Evolutionary conservation across 1,284 basidiomycete genomes (phyloP), one percentile per base, ranked within the genome.

Genomic region (Puccinia hordei): DNA sequence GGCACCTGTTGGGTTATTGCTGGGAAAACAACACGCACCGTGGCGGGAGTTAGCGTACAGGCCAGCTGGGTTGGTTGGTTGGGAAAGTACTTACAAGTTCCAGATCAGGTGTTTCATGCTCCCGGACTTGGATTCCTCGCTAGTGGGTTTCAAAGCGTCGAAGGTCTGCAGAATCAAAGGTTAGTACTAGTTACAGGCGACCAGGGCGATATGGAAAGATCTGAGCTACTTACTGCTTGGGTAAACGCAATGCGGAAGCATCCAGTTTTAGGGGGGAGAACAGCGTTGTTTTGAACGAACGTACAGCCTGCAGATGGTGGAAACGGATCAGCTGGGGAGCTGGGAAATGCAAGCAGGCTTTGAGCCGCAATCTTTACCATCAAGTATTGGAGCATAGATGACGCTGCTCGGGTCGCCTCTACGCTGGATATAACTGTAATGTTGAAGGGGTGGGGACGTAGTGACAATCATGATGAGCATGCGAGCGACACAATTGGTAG

Each of bases 21-120:
- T 55, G 53, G 5, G 53, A 12, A 24, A 41, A 41, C 6, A 41
- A 41, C 38, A 12, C 38, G 38, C 4, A 41, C 38, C 6, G 12
- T 41, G 12, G 12, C 12, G 38, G 6, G 12, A 12, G 38, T 55
- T 4, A 55, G 53, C 24, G 10, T 24, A 5, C n/a, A 19, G n/a
- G n/a, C 53, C 5, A 24, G 22, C n/a, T n/a, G n/a, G n/a, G 8
- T 24, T 55, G 5, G 53, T 24, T 24, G 22, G 53, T 55, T 12
- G 19, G 24, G 24, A 55, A n/a, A 55, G 53, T 55, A 12, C 53
- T 55, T 55, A 72, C 69, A 72, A 72, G n/a, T 53, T 38, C 69
- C 69, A 72, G 24, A 33, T 10, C 22, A 72, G 12, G 30, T 51
- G 46, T n/a, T 33, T 10, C 10, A 72, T 46, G 38, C 19, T 22